Conservation (phyloP, 345 rosid species). For the Sapria himalayana region DNA sequence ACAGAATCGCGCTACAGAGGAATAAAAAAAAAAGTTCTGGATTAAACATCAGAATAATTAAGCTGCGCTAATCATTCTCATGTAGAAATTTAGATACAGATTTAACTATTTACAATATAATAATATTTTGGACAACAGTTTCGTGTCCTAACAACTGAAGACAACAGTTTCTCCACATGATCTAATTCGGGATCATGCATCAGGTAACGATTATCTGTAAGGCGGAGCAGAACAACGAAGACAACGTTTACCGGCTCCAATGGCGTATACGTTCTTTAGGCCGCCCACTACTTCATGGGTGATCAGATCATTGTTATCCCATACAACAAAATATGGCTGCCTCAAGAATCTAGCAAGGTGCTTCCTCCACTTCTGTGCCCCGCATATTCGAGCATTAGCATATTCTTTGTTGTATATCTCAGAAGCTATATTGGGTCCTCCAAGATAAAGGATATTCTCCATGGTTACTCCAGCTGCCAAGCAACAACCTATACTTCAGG, state of each 20-base stretch:
- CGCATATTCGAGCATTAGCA: conserved; percentile 96
- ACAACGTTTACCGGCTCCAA: conserved; percentile 69
- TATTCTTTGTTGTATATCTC: conserved; percentile 87
- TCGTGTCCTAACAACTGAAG: too few species aligned
- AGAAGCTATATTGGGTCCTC: conserved; percentile 95
- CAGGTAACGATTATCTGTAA: too few species aligned
- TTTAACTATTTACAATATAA: too few species aligned
- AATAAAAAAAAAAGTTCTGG: too few species aligned
- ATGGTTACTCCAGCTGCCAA: conserved; percentile 50
- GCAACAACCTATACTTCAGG: background rate
- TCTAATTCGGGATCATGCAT: too few species aligned
- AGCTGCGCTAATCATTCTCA: too few species aligned
- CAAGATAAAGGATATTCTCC: conserved; percentile 81
- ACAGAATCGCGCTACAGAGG: too few species aligned
- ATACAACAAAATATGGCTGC: conserved; percentile 79
- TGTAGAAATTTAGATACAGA: too few species aligned
- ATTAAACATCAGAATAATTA: too few species aligned
- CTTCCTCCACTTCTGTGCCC: conserved; percentile 88
- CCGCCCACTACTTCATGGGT: conserved; percentile 99
- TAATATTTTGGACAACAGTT: too few species aligned
- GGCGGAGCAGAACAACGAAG: too few species aligned
- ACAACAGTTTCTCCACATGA: too few species aligned
- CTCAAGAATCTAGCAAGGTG: conserved; percentile 70
- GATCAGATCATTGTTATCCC: conserved; percentile 94
- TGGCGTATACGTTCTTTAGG: conserved; percentile 93